These are phyloP conservation scores for Saussurea involucrata DNA, from an alignment of 129 eudicot genomes.

Conservation along the genomic window DNA sequence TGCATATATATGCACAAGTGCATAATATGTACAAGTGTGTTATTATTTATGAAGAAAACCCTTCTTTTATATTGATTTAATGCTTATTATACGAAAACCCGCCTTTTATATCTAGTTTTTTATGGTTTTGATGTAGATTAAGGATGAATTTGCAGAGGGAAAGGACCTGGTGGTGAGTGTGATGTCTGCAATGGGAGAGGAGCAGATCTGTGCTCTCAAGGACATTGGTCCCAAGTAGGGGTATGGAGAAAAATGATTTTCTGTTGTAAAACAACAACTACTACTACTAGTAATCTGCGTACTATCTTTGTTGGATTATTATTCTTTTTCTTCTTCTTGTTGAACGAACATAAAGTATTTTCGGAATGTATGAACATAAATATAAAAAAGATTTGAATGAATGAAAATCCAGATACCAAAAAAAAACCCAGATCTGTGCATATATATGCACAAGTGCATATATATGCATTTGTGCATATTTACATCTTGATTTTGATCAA, in stretches of 20 bases:
- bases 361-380: too few relatives aligned
- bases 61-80: not conserved
- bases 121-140: slow-evolving; percentile 22
- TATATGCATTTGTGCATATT: too few relatives aligned
- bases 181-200: slow-evolving; percentile 66
- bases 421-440: too few relatives aligned
- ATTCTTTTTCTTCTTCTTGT: not conserved
- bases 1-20: too few relatives aligned
- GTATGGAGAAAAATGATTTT: not conserved
- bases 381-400: too few relatives aligned
- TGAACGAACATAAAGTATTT: too few relatives aligned
- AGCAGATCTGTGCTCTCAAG: slow-evolving; percentile 57
- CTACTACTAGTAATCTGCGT: not conserved
- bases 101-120: too few relatives aligned
- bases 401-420: too few relatives aligned
- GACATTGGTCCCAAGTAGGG: slow-evolving; percentile 46
- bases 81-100: too few relatives aligned
- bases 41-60: not conserved
- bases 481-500: too few relatives aligned
- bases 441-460: too few relatives aligned
- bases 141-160: slow-evolving; percentile 55
- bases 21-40: too few relatives aligned
- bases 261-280: slow-evolving; percentile 1
- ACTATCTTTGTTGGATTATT: not conserved
- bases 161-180: slow-evolving; percentile 53